Conservation (phyloP, 2,329 filamentous ascomycete genomes). For the Cercospora janseana region DNA sequence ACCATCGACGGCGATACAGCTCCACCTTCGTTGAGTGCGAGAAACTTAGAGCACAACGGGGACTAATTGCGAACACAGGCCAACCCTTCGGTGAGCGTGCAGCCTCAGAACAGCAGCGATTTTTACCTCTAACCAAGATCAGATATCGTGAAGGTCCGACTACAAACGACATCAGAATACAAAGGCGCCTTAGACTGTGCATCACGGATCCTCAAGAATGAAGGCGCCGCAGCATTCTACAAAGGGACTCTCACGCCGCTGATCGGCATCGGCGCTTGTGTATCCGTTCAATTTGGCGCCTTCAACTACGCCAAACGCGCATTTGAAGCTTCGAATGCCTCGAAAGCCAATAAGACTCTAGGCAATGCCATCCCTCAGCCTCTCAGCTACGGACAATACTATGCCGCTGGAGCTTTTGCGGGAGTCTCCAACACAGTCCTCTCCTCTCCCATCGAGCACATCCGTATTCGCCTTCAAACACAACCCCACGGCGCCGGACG, state of each 20-base stretch:
- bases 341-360: constrained; percentile 33
- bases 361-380: constrained; percentile 38
- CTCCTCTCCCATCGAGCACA: constrained; percentile 91
- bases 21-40: background rate
- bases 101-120: constrained; percentile 11
- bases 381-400: constrained; percentile 84
- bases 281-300: constrained; percentile 95
- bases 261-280: constrained; percentile 91
- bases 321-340: constrained; percentile 72
- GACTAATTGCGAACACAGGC: constrained; percentile 42
- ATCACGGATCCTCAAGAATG: constrained; percentile 77
- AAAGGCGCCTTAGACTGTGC: constrained; percentile 76
- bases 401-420: constrained; percentile 84
- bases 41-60: background rate
- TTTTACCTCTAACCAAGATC: constrained; percentile 12
- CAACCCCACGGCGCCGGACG: constrained; percentile 81
- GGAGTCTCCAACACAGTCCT: constrained; percentile 86
- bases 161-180: constrained; percentile 86
- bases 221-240: constrained; percentile 92
- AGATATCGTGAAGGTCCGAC: constrained; percentile 96
- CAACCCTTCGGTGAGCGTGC: constrained; percentile 61
- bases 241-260: constrained; percentile 95
- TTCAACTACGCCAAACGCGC: constrained; percentile 89
- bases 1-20: background rate
- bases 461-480: constrained; percentile 92